A percentile compares a stretch with the other conserved stretches of the same genome.
Evolutionary conservation across 2,329 filamentous ascomycete species (phyloP).

Genomic region (Chrysoporthe cubensis): DNA sequence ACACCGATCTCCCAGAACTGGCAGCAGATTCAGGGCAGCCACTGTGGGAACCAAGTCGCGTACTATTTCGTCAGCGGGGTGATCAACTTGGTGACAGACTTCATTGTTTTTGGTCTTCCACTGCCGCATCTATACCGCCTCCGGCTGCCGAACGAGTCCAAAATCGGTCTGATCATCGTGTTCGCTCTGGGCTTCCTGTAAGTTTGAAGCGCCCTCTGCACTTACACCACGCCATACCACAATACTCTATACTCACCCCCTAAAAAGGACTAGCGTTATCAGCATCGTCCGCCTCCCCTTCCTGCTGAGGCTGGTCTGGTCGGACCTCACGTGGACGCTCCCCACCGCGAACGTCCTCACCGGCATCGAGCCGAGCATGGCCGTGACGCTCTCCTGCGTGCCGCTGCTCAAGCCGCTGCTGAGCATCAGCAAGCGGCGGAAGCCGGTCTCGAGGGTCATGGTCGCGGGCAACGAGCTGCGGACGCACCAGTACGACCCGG

Average conservation of each 20-base stretch:
- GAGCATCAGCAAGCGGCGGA: constrained; percentile 23
- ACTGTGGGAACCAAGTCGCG: constrained; percentile 36
- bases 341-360: constrained; percentile 41
- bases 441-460: neutral
- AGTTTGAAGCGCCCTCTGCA: neutral
- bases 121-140: constrained; percentile 16
- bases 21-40: constrained; percentile 39
- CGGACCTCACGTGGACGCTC: constrained; percentile 40
- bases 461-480: constrained; percentile 4
- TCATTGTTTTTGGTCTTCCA: constrained; percentile 15
- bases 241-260: neutral
- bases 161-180: neutral
- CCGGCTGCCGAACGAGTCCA: neutral
- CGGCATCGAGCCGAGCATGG: constrained; percentile 43
- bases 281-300: constrained; percentile 40
- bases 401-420: constrained; percentile 46
- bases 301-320: constrained; percentile 39
- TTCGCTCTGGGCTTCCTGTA: constrained; percentile 8
- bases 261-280: constrained; percentile 40
- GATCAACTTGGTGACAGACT: constrained; percentile 17
- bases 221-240: neutral
- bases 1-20: constrained; percentile 42
- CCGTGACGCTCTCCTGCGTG: constrained; percentile 43
- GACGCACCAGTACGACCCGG: constrained; percentile 13
- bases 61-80: constrained; percentile 11